These are phyloP conservation scores for Eucalyptus pauciflora DNA, from an alignment of 345 rosid species.

Conservation along the genomic window DNA sequence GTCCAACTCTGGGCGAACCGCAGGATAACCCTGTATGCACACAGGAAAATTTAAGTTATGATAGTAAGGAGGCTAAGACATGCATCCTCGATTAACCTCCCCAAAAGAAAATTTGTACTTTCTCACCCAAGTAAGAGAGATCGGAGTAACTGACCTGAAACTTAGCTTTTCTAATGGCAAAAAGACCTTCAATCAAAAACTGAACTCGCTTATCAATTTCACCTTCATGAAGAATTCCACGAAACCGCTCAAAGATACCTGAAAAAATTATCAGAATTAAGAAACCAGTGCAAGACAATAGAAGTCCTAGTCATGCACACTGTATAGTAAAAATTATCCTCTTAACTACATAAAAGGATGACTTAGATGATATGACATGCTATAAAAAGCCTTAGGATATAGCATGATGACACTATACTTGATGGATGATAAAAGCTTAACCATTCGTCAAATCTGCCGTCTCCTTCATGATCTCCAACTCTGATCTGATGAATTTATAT, in stretches of 20 bases:
- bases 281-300: neutral
- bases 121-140: neutral
- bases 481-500: neutral
- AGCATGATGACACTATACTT: neutral
- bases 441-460: neutral
- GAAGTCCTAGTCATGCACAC: neutral
- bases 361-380: neutral
- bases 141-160: slow-evolving; percentile 44
- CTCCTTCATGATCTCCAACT: neutral
- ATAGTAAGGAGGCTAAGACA: neutral
- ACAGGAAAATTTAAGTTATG: neutral
- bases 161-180: slow-evolving; percentile 77
- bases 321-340: neutral
- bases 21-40: slow-evolving; percentile 67
- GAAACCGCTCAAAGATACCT: slow-evolving; percentile 94
- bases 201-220: slow-evolving; percentile 94
- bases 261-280: slow-evolving; percentile 1
- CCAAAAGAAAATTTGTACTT: neutral
- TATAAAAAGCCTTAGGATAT: neutral
- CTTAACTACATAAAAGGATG: neutral
- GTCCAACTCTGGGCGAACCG: slow-evolving; percentile 91
- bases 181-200: slow-evolving; percentile 79
- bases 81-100: neutral
- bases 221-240: slow-evolving; percentile 95
- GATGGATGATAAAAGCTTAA: neutral